Conservation (phyloP, 2,329 filamentous ascomycete species). For the Phialophora tarda region DNA sequence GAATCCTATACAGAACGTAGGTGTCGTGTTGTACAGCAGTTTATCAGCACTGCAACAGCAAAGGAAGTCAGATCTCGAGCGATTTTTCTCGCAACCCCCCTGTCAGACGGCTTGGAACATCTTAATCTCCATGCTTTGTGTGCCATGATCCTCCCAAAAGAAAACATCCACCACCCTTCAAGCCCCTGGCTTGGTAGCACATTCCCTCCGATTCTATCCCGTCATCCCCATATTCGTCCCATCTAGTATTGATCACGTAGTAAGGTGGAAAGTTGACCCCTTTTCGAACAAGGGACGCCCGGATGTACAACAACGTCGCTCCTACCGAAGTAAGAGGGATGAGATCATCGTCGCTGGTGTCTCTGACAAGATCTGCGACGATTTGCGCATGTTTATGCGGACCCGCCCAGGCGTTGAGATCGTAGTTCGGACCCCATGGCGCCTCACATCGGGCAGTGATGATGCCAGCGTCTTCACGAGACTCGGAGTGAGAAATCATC, state of each 20-base stretch:
- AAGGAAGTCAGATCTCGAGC: not conserved
- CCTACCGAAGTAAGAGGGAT: not conserved
- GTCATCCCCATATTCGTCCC: not conserved
- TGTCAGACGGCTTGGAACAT: not conserved
- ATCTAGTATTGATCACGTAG: not conserved
- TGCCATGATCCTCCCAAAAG: constrained; percentile 2
- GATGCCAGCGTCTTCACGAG: constrained; percentile 4
- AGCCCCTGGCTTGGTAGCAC: not conserved
- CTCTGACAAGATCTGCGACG: not conserved
- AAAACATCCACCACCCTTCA: constrained; percentile 3
- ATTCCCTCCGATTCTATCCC: constrained; percentile 4
- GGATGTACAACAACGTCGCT: constrained; percentile 1
- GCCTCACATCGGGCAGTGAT: constrained; percentile 2
- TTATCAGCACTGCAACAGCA: not conserved
- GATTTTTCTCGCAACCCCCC: not conserved
- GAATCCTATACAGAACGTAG: not conserved
- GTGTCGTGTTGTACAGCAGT: not conserved
- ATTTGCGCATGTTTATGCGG: not conserved
- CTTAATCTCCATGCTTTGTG: not conserved
- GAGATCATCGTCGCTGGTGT: constrained; percentile 4
- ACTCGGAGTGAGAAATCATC: constrained; percentile 3
- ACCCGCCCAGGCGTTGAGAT: constrained; percentile 6
- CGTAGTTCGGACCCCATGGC: constrained; percentile 1
- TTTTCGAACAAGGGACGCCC: not conserved
- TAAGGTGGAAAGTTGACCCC: not conserved